Evolutionary conservation across 352 stramenopile genomes (phyloP), one percentile per base, ranked within the genome.

Genomic region (Globisporangium lucens): DNA sequence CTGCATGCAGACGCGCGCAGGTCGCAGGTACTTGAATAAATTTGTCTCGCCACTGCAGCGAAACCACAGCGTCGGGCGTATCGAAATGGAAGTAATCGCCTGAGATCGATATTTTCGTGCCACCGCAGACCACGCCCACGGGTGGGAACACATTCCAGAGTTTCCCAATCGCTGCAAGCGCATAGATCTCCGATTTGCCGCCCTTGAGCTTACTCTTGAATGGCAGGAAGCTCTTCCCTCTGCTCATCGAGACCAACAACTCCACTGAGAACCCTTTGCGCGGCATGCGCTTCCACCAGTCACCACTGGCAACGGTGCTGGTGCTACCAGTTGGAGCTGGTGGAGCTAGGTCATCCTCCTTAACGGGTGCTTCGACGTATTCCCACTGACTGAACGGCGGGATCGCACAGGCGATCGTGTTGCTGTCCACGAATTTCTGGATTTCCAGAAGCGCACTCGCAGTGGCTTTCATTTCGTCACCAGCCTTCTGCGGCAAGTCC

Each of bases 1-100:
- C 36, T 0, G 41, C 43, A 33, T 43, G 49, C 24, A 38, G 9
- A n/a, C 51, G 63, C 15, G 74, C 60, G 53, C 82, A 89, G 20
- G 61, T 35, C 7, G 76, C 79, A 27, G 73, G 57, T 12, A 90
- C 51, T 20, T 71, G 58, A 1, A 75, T 15, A 30, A 73, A 66
- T 27, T 68, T 79, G 47, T 79, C 77, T 67, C 65, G 70, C 74
- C 80, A 89, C 30, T 77, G 71, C 6, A 92, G 60, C 36, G 74
- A 74, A 2, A 87, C 78, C 22, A 73, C 68, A 6, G 70, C 74
- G 33, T 93, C 81, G 38, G 86, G 59, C 0, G 82, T 85, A 38
- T 90, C 83, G 51, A 89, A 89, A 33, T 81, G 72, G 33, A 89
- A 86, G 35, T 80, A 87, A 29, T 86, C 73, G 0, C 72, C 75